These are phyloP conservation scores for Pistacia vera DNA, from an alignment of 345 rosid species.

Conservation along the genomic window DNA sequence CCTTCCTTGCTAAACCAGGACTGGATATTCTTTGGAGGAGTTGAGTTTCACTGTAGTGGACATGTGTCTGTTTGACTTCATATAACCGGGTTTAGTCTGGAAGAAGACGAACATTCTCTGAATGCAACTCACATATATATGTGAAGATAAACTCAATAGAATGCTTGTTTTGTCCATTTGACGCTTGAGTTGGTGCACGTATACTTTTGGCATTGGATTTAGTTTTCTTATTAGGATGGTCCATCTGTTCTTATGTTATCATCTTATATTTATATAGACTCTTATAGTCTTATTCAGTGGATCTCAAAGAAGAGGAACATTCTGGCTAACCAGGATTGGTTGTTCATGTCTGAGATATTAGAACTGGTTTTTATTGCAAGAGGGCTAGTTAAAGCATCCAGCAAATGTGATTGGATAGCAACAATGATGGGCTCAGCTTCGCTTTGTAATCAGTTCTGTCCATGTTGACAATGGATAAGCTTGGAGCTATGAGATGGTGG, in stretches of 20 bases:
- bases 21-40: slow-evolving; percentile 4
- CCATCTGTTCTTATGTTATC: neutral
- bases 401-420: neutral
- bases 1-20: slow-evolving; percentile 39
- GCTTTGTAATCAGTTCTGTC: neutral
- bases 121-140: slow-evolving; percentile 16
- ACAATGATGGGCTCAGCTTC: neutral
- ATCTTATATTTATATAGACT: neutral
- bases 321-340: neutral
- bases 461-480: neutral
- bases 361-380: neutral
- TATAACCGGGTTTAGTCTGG: slow-evolving; percentile 37
- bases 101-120: slow-evolving; percentile 25
- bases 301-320: neutral
- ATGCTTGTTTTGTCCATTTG: slow-evolving; percentile 18
- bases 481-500: neutral
- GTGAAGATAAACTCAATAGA: slow-evolving; percentile 17
- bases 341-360: neutral
- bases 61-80: slow-evolving; percentile 20
- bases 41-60: slow-evolving; percentile 19
- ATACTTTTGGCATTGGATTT: neutral
- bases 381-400: neutral
- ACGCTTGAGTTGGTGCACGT: neutral
- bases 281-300: neutral
- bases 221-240: slow-evolving; percentile 12